phyloP scores from a whole-genome alignment of 768 basidiomycete genomes.

The Calocera cornea region DNA sequence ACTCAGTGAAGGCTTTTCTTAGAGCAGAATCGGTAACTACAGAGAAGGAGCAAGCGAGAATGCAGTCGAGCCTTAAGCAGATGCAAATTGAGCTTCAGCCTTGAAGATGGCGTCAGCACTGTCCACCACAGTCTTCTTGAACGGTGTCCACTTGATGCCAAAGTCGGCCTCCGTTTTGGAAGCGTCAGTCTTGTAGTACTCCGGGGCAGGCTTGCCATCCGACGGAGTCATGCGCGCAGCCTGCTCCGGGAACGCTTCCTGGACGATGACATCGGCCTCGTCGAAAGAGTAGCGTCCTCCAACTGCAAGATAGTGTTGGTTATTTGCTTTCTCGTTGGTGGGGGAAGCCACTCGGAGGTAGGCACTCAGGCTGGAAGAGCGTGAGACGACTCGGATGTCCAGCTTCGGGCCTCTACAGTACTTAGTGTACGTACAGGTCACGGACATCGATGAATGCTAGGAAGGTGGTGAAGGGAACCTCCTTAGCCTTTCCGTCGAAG shows the following conservation, averaged over 20 bases:
- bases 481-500: slow-evolving; percentile 6
- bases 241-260: background rate
- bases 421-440: background rate
- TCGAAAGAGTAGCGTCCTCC: background rate
- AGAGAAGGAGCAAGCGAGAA: no score
- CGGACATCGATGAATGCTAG: background rate
- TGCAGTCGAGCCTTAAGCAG: background rate
- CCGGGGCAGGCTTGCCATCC: background rate
- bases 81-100: background rate
- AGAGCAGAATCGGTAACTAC: no score
- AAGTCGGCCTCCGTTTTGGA: background rate
- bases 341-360: background rate
- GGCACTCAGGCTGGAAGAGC: background rate
- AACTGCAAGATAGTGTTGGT: background rate
- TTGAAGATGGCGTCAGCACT: background rate
- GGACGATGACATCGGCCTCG: background rate
- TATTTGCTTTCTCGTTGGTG: background rate
- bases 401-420: no score
- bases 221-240: background rate
- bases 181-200: background rate
- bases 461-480: background rate
- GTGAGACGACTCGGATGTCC: no score
- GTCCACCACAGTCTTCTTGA: background rate
- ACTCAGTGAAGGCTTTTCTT: no score
- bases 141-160: background rate